Base-by-base conservation (phyloP, 2,329 filamentous ascomycete species). In the Thermothelomyces thermophilus region DNA sequence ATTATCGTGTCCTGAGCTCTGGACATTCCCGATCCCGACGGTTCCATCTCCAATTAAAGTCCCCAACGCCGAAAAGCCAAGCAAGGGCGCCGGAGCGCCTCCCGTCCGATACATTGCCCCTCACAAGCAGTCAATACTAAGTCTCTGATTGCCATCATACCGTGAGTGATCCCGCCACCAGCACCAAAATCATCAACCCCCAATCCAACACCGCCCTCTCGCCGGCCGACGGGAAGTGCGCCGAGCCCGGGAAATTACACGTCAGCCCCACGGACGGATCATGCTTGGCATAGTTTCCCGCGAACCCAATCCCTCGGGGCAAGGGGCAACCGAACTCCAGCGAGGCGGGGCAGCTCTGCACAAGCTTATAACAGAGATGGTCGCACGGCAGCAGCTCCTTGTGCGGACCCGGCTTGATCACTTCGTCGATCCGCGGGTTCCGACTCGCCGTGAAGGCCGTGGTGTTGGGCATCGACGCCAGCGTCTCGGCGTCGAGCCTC, bases 301-400 rank as follows among this genome's bases (percentile, higher is more conserved):
- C 64, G 60, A 74, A 78, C 6, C 71, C 70, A 8, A 63, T 60
- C 28, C 59, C 58, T 2, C 60, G 63, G 1, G 68, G 66, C 17
- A 61, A 53, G 1, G 93, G 91, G 68, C 93, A 98, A 1, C 65
- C 70, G 60, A 98, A 96, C 0, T 76, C 73, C 59, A 98, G 71
- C 1, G 75, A 68, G 0, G 89, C 77, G 0, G 93, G 91, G 68
- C 93, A 98, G 63, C 80, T 88, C 68, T 86, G 83, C 10, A 95
- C 87, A 1, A 98, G 75, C 47, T 84, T 80, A 64, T 90, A 93
- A 70, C 93, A 98, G 44, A 96, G 70, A 56, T 95, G 86, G 53
- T 87, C 80, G 62, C 91, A 97, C 0, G 93, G 93, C 8, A 95
- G 71, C 17, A 97, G 73, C 70, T 98, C 93, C 64, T 90, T 94